Evolutionary conservation across 139 green algal genomes (phyloP), one percentile per base, ranked within the genome.

Genomic region (Marvania coccoides): DNA sequence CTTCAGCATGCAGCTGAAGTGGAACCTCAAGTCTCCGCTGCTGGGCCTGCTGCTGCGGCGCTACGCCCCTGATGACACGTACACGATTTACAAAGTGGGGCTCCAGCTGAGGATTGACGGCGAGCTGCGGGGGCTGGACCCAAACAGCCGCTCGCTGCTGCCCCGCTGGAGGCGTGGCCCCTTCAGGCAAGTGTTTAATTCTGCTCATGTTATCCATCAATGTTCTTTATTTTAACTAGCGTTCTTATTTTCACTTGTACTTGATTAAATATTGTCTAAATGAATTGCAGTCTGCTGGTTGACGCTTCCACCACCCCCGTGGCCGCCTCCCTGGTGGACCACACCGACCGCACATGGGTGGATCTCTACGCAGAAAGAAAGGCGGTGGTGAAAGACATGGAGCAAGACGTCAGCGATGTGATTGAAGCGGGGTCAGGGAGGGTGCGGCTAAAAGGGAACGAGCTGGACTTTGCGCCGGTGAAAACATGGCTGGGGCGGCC

Each of bases 61-160:
- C 42, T 90, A 85, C 42, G 88, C 85, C 0, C 88, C 88, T 1
- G 70, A 87, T 45, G 88, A 95, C 70, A 92, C 85, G 5, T 95
- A 95, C 72, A 78, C 73, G 26, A 79, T 69, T 1, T 76, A 56
- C 61, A 77, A 84, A 58, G 30, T 65, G 29, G 85, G 84, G 31
- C 65, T 55, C 2, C 57, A 34, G 53, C 73, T 92, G 39, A 77
- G 86, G 0, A 77, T 92, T 38, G 86, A 92, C 57, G 86, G 86
- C 51, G 83, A 60, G 0, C 71, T 93, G 5, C 90, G 88, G 83
- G 88, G 88, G 6, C 35, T 90, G 19, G 78, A 89, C 53, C 63
- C 78, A 8, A 74, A 76, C 28, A 38, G 29, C 5, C 58, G 30
- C n/a, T 13, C 35, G 15, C 42, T 91, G 30, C 61, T 95, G 19